These are phyloP conservation scores for Chaetomium olivaceum DNA, from an alignment of 2,329 filamentous ascomycete genomes.

Conservation along the genomic window DNA sequence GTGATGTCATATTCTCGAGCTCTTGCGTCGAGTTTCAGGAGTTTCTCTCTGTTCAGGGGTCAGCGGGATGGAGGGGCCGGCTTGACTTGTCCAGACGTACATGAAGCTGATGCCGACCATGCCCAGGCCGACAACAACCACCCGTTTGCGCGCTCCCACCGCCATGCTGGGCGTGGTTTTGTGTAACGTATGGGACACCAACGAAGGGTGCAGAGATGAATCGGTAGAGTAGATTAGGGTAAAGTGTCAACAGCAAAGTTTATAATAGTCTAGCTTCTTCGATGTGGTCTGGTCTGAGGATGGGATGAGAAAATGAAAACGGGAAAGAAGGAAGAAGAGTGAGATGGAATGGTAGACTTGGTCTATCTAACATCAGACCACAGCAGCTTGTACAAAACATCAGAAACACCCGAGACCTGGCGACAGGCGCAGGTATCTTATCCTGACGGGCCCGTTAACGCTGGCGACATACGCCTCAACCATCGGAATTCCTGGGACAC, in stretches of 20 bases:
- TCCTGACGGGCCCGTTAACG: not conserved
- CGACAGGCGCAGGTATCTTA: not conserved
- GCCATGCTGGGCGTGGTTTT: constrained; percentile 26
- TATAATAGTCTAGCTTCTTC: not conserved
- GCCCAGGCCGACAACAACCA: constrained; percentile 83
- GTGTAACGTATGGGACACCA: not conserved
- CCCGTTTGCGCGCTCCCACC: constrained; percentile 55
- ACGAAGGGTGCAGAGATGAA: not conserved
- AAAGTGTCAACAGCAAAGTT: not conserved
- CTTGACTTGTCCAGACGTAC: constrained; percentile 51
- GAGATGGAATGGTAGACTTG: not conserved
- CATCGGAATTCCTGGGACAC: not conserved
- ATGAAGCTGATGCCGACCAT: constrained; percentile 93
- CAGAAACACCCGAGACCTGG: not conserved
- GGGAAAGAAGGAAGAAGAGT: not conserved
- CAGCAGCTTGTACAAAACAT: not conserved
- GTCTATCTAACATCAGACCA: not conserved
- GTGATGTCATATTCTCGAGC: constrained; percentile 75
- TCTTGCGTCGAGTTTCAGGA: constrained; percentile 80
- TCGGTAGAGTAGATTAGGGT: not conserved
- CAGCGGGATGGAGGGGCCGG: not conserved
- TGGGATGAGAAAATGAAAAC: not conserved
- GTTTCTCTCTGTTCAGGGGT: constrained; percentile 66
- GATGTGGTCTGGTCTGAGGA: not conserved
- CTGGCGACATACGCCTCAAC: not conserved